A percentile compares a stretch with the other conserved stretches of the same genome.
These are phyloP conservation scores for Cornus suecica DNA, from an alignment of 148 eudicot species.

Conservation along the genomic window DNA sequence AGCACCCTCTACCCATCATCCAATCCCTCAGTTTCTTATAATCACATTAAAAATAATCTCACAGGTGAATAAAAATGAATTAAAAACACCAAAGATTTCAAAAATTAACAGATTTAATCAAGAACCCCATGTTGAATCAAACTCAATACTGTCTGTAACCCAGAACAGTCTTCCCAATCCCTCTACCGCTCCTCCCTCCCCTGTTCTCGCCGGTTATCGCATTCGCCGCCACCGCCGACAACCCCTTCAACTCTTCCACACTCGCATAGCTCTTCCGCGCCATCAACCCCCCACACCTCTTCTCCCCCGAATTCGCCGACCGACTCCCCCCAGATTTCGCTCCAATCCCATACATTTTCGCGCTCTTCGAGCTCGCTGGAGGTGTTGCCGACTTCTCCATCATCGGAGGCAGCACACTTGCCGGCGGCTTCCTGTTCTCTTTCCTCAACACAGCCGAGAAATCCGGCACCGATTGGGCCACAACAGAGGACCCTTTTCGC, in stretches of 20 bases:
- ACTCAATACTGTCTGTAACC: conserved; percentile 42
- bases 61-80: neutral
- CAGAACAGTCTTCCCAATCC: conserved; percentile 35
- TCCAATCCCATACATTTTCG: conserved; percentile 39
- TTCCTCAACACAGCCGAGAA: conserved; percentile 61
- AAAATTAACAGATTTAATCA: neutral
- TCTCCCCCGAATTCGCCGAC: conserved; percentile 65
- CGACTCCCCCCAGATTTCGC: conserved; percentile 41
- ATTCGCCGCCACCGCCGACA: conserved; percentile 47
- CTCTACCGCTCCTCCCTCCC: conserved; percentile 28
- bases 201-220: conserved; percentile 60
- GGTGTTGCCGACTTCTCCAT: conserved; percentile 44
- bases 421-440: conserved; percentile 67
- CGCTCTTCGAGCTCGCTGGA: conserved; percentile 35
- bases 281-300: conserved; percentile 46
- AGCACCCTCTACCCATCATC: too few relatives aligned
- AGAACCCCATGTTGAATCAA: neutral
- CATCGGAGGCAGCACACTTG: conserved; percentile 36
- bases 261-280: conserved; percentile 80
- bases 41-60: neutral
- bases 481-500: conserved; percentile 43
- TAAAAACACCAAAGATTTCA: neutral
- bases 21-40: neutral
- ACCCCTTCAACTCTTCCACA: conserved; percentile 70
- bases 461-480: conserved; percentile 94